Evolutionary conservation across 2,329 filamentous ascomycete species (phyloP), one percentile per base, ranked within the genome.

Genomic region (Thelonectria blattea): DNA sequence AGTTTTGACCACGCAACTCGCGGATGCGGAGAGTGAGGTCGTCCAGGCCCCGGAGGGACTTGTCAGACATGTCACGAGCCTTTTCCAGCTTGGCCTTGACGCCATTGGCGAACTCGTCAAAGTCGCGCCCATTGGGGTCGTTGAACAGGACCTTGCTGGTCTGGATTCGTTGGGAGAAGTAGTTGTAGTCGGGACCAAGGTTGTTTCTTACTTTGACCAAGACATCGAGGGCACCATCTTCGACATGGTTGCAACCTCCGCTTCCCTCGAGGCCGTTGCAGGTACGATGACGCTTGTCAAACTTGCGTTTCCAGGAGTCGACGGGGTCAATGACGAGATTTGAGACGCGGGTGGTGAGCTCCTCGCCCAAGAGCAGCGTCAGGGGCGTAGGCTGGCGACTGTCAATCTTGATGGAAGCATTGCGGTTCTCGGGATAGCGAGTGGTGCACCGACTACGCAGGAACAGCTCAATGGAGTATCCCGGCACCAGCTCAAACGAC

Each of bases 1-100:
- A 85, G 3, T 76, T 75, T 9, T 74, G 74, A 6, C 80, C 79
- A 12, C 77, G 75, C 43, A 85, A 71, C 56, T 84, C 78, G 15
- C 78, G 74, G 12, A 85, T 73, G 10, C 76, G 76, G 5, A 85
- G 72, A 45, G 81, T 80, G 17, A 85, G 74, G 61, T 85, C 83
- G 55, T 83, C 76, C 64, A 79, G 71, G 9, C 68, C 69, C 43
- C 70, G 72, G 49, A 84, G 67, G 7, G 70, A 74, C 32, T 72
- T 70, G 66, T 85, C 83, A 9, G 75, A 71, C 22, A 73, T 71
- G 48, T 80, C 75, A 43, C 81, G 74, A 37, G 76, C 71, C 18
- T 73, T 68, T 24, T 67, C 58, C 5, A 85, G 68, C 27, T 69
- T 73, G 42, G 63, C 62, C 60, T 80, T 77, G 10, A 83, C 66